Conservation (phyloP, 495 filamentous ascomycete species). For the Aspergillus bridgeri region DNA sequence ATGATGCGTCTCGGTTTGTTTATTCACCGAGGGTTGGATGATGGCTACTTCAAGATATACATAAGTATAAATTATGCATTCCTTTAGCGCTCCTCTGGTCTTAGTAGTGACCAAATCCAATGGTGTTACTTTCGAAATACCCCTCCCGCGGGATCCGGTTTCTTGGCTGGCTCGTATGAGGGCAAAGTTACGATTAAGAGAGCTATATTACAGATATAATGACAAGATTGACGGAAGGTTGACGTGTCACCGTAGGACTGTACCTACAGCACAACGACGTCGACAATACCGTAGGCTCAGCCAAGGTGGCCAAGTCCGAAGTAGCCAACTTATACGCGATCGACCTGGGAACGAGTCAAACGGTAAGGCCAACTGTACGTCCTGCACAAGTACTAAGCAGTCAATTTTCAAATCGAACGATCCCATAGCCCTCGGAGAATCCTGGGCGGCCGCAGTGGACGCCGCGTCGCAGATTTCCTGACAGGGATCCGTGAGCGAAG, state of each 20-base stretch:
- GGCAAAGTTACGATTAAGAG: constrained; percentile 36
- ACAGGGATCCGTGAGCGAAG: constrained; percentile 49
- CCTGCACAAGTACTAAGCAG: background rate
- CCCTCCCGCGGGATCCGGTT: constrained; percentile 47
- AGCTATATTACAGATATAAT: no score
- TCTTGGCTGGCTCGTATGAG: constrained; percentile 48
- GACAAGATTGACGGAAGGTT: background rate
- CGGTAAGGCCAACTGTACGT: constrained; percentile 35
- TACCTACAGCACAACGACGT: constrained; percentile 56
- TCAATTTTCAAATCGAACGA: constrained; percentile 26
- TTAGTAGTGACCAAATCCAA: background rate
- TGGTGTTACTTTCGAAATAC: background rate
- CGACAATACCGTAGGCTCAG: constrained; percentile 54
- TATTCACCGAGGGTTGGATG: no score
- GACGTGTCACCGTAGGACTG: constrained; percentile 36
- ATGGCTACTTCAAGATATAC: no score
- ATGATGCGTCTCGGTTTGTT: no score
- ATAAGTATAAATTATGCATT: background rate
- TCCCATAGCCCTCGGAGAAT: constrained; percentile 47
- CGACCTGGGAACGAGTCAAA: constrained; percentile 60
- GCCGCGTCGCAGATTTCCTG: constrained; percentile 53
- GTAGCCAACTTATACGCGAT: constrained; percentile 54
- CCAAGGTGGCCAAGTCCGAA: constrained; percentile 40
- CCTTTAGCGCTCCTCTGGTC: background rate
- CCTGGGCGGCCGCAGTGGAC: constrained; percentile 53